Percentiles rank a stretch among this genome's conserved stretches.
Conservation (phyloP, 805 yeast genomes). For the Spathaspora boniae region DNA sequence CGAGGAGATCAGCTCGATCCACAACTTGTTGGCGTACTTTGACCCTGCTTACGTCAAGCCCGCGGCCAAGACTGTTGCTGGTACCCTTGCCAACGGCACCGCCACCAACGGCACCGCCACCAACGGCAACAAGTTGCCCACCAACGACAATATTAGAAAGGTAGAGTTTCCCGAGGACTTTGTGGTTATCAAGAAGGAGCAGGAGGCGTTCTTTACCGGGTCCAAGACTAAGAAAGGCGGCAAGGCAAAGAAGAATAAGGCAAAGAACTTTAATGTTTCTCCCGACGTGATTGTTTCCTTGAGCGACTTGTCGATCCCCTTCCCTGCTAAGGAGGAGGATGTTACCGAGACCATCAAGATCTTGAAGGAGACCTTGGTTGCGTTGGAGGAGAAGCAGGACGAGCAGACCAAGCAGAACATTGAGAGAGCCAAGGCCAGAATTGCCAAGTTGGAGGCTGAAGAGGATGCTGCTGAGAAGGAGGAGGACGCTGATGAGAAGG, state of each 20-base stretch:
- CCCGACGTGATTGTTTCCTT: slow-evolving; percentile 76
- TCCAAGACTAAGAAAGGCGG: slow-evolving; percentile 36
- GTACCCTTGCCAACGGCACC: too few species aligned
- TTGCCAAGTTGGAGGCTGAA: slow-evolving; percentile 61
- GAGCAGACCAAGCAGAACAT: slow-evolving; percentile 75
- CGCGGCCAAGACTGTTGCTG: slow-evolving; percentile 26
- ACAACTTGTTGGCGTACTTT: slow-evolving; percentile 65
- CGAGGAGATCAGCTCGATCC: slow-evolving; percentile 71
- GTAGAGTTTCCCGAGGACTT: slow-evolving; percentile 63
- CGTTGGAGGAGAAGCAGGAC: slow-evolving; percentile 69
- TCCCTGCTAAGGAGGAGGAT: slow-evolving; percentile 76
- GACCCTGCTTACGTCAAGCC: slow-evolving; percentile 71
- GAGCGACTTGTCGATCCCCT: slow-evolving; percentile 68
- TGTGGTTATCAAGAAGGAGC: slow-evolving; percentile 60
- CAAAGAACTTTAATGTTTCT: slow-evolving; percentile 66
- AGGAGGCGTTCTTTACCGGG: slow-evolving; percentile 55
- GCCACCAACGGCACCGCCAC: slow-evolving; percentile 15
- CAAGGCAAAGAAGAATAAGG: slow-evolving; percentile 47
- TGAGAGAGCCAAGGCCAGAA: slow-evolving; percentile 72
- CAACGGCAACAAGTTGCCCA: too few species aligned
- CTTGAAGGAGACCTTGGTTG: slow-evolving; percentile 68
- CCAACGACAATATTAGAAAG: slow-evolving; percentile 38
- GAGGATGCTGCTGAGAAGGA: slow-evolving; percentile 20
- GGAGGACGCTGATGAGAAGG: slow-evolving; percentile 9
- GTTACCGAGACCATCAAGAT: slow-evolving; percentile 60